A percentile compares a stretch with the other conserved stretches of the same genome.
Conservation (phyloP, 116 monocot genomes). For the Trichopus zeylanicus region DNA sequence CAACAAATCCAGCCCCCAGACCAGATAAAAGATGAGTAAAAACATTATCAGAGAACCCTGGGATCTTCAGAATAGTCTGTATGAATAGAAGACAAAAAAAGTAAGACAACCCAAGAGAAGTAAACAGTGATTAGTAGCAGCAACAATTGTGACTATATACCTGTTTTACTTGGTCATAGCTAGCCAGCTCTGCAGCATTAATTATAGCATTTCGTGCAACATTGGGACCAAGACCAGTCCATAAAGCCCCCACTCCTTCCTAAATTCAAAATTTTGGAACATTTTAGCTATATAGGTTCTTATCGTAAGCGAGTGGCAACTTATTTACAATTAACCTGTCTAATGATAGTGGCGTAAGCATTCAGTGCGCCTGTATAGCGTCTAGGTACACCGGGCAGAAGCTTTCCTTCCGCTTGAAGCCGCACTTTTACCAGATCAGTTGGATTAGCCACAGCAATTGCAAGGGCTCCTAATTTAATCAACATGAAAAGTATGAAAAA, state of each 20-base stretch:
- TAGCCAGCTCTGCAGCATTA: slow-evolving; percentile 95
- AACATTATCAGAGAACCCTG: slow-evolving; percentile 82
- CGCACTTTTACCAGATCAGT: slow-evolving; percentile 98
- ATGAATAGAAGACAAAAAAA: neutral
- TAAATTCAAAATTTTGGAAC: slow-evolving; percentile 9
- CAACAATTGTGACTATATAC: too few relatives aligned
- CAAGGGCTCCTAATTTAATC: slow-evolving; percentile 61
- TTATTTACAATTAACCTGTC: slow-evolving; percentile 46
- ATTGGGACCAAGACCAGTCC: slow-evolving; percentile 97
- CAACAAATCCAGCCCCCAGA: slow-evolving; percentile 87
- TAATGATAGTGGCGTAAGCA: slow-evolving; percentile 88
- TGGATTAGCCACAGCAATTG: slow-evolving; percentile 81
- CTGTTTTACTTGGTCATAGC: slow-evolving; percentile 99
- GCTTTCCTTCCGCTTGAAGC: slow-evolving; percentile 97
- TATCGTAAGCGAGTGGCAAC: neutral
- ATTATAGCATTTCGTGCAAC: slow-evolving; percentile 97
- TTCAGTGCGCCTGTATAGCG: slow-evolving; percentile 88
- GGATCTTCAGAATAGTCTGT: slow-evolving; percentile 84
- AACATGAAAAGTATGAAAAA: neutral
- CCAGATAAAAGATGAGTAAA: slow-evolving; percentile 93
- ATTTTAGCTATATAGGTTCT: neutral
- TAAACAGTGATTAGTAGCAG: neutral
- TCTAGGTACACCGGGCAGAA: slow-evolving; percentile 60
- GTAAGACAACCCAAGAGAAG: neutral
- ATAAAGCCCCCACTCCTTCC: slow-evolving; percentile 85